Evolutionary conservation across 1,284 basidiomycete species (phyloP).

Genomic region (Filobasidium uniguttulatum): DNA sequence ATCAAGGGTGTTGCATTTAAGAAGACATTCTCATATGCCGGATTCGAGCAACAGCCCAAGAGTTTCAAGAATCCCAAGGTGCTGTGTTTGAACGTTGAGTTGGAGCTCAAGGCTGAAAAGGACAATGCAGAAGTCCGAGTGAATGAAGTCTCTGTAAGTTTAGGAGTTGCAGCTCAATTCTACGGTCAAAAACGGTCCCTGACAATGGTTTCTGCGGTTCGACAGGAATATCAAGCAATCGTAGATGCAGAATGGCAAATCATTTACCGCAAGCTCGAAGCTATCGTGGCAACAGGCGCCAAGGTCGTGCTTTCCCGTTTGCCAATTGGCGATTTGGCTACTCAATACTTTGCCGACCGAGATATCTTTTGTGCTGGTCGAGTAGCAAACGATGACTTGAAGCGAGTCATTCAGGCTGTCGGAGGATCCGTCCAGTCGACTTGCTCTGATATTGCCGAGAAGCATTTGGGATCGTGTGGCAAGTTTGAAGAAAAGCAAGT

Average conservation of each 20-base stretch:
- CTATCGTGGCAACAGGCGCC: constrained; percentile 90
- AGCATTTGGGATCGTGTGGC: constrained; percentile 86
- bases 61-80: constrained; percentile 78
- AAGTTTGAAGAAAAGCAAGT: constrained; percentile 90
- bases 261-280: constrained; percentile 94
- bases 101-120: constrained; percentile 98
- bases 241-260: constrained; percentile 99
- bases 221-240: constrained; percentile 88
- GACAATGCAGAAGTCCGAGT: constrained; percentile 98
- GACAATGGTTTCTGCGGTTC: neutral
- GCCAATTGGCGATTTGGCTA: constrained; percentile 95
- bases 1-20: constrained; percentile 93
- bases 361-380: constrained; percentile 99
- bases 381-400: constrained; percentile 78
- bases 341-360: constrained; percentile 98
- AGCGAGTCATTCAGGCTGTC: constrained; percentile 88
- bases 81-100: constrained; percentile 90
- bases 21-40: constrained; percentile 98
- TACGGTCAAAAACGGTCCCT: neutral
- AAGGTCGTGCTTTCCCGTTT: constrained; percentile 97
- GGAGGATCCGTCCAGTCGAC: constrained; percentile 93
- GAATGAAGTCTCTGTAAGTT: constrained; percentile 60
- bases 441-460: constrained; percentile 75
- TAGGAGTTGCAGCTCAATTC: too few species aligned
- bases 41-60: constrained; percentile 98